Conservation (phyloP, 2,329 filamentous ascomycete genomes). For the Scytalidium lignicola region DNA sequence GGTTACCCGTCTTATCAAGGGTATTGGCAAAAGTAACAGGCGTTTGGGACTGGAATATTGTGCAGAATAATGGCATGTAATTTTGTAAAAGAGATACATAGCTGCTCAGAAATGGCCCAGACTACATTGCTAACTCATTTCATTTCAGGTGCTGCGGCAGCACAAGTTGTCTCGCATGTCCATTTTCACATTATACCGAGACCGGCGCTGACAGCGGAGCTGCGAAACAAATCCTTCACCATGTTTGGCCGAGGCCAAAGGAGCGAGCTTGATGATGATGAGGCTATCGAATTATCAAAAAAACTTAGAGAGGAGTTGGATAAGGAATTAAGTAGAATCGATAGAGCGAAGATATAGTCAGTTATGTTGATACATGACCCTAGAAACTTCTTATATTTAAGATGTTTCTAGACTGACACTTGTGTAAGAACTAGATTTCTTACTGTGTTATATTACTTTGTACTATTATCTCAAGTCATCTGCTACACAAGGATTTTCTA, state of each 20-base stretch:
- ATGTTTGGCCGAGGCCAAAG: constrained; percentile 76
- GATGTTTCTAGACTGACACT: too few relatives aligned
- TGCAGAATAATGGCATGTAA: constrained; percentile 78
- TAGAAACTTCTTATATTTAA: too few relatives aligned
- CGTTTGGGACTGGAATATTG: constrained; percentile 85
- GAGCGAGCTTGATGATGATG: constrained; percentile 72
- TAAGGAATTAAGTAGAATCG: constrained; percentile 34
- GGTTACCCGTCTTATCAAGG: constrained; percentile 66
- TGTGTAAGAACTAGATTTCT: too few relatives aligned
- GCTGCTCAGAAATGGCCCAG: constrained; percentile 1
- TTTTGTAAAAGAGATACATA: not conserved
- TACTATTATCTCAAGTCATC: too few relatives aligned
- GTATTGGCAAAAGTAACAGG: constrained; percentile 66
- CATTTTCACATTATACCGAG: constrained; percentile 94
- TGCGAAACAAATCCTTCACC: constrained; percentile 57
- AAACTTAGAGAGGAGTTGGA: constrained; percentile 46
- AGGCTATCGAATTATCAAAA: constrained; percentile 56
- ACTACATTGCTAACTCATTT: constrained; percentile 2
- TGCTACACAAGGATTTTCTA: too few relatives aligned
- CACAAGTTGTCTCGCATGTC: constrained; percentile 88
- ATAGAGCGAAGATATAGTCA: constrained; percentile 16
- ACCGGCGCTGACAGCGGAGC: constrained; percentile 54
- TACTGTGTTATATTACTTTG: too few relatives aligned
- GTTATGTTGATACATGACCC: not conserved
- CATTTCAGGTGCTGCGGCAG: constrained; percentile 65